Evolutionary conservation across 495 filamentous ascomycete genomes (phyloP), one percentile per base, ranked within the genome.

Genomic region (Podospora pseudopauciseta): DNA sequence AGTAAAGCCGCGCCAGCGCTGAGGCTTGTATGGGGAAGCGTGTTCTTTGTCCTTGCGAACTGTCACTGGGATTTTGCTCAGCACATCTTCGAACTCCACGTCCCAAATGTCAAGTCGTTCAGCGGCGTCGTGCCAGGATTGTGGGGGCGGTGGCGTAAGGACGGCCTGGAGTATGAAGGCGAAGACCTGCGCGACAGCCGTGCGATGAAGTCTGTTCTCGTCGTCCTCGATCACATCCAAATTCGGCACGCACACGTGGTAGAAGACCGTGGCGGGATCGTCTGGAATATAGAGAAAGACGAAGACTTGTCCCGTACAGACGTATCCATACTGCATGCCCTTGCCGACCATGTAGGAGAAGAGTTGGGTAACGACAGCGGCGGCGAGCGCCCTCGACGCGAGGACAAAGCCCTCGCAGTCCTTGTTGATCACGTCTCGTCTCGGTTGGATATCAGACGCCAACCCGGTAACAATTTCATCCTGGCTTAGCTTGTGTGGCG

Each of bases 271-370:
- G 9, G 73, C 61, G 20, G 80, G 77, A 65, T 85, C 74, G 62
- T 78, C 71, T 28, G 78, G 76, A 55, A 86, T 81, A 70, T 78
- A 63, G 9, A 86, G 76, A 65, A 85, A 85, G 68, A 85, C 70
- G 68, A 82, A 80, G 59, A 77, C 76, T 74, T 84, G 75, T 28
- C 79, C 82, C 4, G 80, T 85, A 60, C 70, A 77, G 56, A 85
- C 75, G 65, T 81, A 83, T 15, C 83, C 79, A 66, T 82, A 80
- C 71, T 75, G 74, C 64, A 82, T 70, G 28, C 77, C 74, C 63
- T 73, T 77, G 61, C 75, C 69, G 28, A 83, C 75, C 79, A 86
- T 85, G 67, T 84, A 83, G 53, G 74, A 80, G 77, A 83, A 85
- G 60, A 80, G 76, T 68, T 83, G 79, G 66, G 78, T 82, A 66